Evolutionary conservation across 345 rosid genomes (phyloP).

Genomic region (Rhizophora mangle): DNA sequence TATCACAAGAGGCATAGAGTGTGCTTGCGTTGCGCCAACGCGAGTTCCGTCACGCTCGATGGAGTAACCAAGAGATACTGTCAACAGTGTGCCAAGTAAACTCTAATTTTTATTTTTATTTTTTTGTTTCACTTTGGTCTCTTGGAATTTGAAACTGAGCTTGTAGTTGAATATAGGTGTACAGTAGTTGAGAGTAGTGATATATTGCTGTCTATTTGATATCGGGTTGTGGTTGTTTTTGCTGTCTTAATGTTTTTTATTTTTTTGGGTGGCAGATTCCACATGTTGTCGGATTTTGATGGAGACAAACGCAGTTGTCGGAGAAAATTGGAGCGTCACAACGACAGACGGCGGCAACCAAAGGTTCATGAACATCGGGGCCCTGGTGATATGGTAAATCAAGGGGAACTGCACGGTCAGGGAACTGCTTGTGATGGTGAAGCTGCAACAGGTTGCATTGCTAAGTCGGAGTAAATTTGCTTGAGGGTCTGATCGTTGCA

Average conservation of each 20-base stretch:
- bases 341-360: conserved; percentile 51
- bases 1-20: conserved; percentile 85
- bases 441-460: conserved; percentile 52
- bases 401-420: conserved; percentile 38
- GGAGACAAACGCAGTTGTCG: conserved; percentile 92
- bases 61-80: conserved; percentile 87
- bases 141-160: too few relatives aligned
- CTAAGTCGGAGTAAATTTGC: conserved; percentile 5
- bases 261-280: conserved; percentile 55
- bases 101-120: not conserved
- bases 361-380: conserved; percentile 48
- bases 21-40: conserved; percentile 79
- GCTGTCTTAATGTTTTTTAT: too few relatives aligned
- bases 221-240: not conserved
- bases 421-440: conserved; percentile 50
- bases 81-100: conserved; percentile 98
- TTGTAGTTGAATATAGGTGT: too few relatives aligned
- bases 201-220: not conserved
- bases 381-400: conserved; percentile 36
- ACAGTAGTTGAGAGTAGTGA: too few relatives aligned
- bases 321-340: conserved; percentile 91
- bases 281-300: conserved; percentile 74
- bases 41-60: conserved; percentile 53
- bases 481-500: not conserved
- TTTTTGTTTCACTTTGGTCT: too few relatives aligned